Evolutionary conservation across 345 rosid genomes (phyloP).

Genomic region (Pugionium dolabratum): DNA sequence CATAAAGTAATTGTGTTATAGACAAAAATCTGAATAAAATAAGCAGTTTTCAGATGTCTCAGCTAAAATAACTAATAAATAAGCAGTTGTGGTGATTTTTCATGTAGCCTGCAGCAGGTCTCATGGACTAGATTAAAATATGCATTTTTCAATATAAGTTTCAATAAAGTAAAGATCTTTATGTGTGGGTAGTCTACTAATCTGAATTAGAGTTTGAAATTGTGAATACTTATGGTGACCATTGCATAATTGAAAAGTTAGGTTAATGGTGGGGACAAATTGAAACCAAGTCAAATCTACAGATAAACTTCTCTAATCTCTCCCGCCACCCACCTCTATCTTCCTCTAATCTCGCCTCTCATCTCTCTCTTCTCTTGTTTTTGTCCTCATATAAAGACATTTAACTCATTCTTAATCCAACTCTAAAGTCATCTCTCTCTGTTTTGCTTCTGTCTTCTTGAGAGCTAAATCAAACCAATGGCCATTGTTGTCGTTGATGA

Average conservation of each 20-base stretch:
- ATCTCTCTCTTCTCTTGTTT: conserved; percentile 23
- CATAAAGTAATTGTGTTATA: neutral
- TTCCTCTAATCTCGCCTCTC: conserved; percentile 45
- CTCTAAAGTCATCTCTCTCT: conserved; percentile 15
- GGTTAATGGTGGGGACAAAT: conserved; percentile 27
- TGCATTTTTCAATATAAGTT: neutral
- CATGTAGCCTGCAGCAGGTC: neutral
- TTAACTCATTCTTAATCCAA: conserved; percentile 22
- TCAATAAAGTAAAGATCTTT: neutral
- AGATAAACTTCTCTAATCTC: conserved; percentile 40
- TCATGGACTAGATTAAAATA: conserved; percentile 11
- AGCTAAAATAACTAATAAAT: neutral
- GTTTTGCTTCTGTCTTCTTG: conserved; percentile 3
- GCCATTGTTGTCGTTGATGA: conserved; percentile 49
- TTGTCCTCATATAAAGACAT: conserved; percentile 32
- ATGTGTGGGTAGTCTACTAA: conserved; percentile 5
- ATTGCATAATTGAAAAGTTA: conserved; percentile 34
- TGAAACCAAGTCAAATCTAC: conserved; percentile 32
- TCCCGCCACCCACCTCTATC: conserved; percentile 46
- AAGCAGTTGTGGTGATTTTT: no score
- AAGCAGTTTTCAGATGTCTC: neutral
- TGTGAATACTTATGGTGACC: conserved; percentile 20
- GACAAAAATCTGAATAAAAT: neutral
- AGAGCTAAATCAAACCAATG: conserved; percentile 14
- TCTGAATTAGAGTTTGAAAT: neutral